A percentile compares a stretch with the other conserved stretches of the same genome.
Conservation (phyloP, 1,284 basidiomycete genomes). For the Pseudomicrostroma phylloplanum region DNA sequence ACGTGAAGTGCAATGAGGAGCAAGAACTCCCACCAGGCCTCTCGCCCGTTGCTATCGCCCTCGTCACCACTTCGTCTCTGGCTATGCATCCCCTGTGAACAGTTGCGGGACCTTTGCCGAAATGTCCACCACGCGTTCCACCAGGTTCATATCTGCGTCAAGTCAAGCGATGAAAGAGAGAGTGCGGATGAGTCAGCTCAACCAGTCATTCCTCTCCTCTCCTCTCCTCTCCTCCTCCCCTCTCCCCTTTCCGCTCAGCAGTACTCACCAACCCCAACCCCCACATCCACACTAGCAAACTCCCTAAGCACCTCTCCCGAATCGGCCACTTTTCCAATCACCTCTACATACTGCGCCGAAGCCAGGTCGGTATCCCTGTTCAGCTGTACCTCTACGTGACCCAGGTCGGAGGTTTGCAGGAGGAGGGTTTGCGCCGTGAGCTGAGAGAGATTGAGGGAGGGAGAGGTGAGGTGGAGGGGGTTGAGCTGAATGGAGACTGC, state of each 20-base stretch:
- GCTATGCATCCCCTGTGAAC: background rate
- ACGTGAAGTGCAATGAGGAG: no score
- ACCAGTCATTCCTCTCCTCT: background rate
- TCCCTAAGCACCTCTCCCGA: constrained; percentile 27
- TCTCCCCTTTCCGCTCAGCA: background rate
- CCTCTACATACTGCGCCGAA: constrained; percentile 32
- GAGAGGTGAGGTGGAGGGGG: background rate
- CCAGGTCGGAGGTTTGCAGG: constrained; percentile 38
- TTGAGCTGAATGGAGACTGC: background rate
- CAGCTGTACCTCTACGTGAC: constrained; percentile 39
- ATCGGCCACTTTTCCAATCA: constrained; percentile 44
- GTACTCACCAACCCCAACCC: constrained; percentile 37
- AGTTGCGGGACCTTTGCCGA: background rate
- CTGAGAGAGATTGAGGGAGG: constrained; percentile 9
- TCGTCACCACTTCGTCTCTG: no score
- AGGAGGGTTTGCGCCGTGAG: constrained; percentile 32
- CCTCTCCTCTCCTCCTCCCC: background rate
- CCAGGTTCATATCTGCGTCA: constrained; percentile 4
- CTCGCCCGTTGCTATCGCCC: no score
- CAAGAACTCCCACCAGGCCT: no score
- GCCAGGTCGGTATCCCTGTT: constrained; percentile 25
- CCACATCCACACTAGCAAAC: constrained; percentile 31
- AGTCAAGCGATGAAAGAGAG: background rate
- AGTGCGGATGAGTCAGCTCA: background rate
- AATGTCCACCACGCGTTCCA: background rate